Evolutionary conservation across 768 basidiomycete genomes (phyloP).

Genomic region (Tulasnella sp.): DNA sequence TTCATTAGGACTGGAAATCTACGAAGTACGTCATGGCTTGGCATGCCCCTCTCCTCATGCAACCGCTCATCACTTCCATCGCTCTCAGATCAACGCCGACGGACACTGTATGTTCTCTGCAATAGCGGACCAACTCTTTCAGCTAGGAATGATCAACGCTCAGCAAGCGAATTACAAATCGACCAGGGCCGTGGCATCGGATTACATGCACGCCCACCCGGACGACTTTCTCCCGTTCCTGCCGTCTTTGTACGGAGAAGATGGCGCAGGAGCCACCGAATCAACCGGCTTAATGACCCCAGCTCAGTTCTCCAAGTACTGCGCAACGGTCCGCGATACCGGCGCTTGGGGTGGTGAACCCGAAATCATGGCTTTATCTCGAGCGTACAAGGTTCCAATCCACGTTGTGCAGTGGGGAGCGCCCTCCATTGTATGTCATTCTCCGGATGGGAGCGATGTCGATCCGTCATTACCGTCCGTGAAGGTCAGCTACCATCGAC

Average conservation of each 20-base stretch:
- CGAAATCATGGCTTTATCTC: conserved; percentile 88
- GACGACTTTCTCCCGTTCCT: conserved; percentile 95
- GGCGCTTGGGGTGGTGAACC: conserved; percentile 98
- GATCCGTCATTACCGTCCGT: conserved; percentile 43
- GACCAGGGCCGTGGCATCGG: conserved; percentile 70
- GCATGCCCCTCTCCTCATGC: neutral
- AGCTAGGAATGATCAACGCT: conserved; percentile 68
- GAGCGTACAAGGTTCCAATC: conserved; percentile 80
- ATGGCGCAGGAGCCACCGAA: conserved; percentile 62
- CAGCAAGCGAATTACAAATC: conserved; percentile 61
- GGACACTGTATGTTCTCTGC: conserved; percentile 97
- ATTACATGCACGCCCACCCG: conserved; percentile 78
- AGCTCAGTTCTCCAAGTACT: conserved; percentile 71
- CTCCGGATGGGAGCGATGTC: conserved; percentile 51
- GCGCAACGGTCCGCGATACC: conserved; percentile 74
- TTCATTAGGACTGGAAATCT: conserved; percentile 63
- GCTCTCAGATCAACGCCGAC: conserved; percentile 80
- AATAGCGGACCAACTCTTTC: conserved; percentile 83
- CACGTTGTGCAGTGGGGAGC: conserved; percentile 85
- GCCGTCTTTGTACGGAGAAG: conserved; percentile 70
- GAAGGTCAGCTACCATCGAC: conserved; percentile 86
- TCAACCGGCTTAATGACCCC: conserved; percentile 69
- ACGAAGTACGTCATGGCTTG: conserved; percentile 55
- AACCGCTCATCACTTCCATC: conserved; percentile 2
- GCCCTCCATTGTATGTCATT: conserved; percentile 83